Evolutionary conservation across 331 rosid genomes (phyloP), one percentile per base, ranked within the genome.

Genomic region (Arachis monticola): DNA sequence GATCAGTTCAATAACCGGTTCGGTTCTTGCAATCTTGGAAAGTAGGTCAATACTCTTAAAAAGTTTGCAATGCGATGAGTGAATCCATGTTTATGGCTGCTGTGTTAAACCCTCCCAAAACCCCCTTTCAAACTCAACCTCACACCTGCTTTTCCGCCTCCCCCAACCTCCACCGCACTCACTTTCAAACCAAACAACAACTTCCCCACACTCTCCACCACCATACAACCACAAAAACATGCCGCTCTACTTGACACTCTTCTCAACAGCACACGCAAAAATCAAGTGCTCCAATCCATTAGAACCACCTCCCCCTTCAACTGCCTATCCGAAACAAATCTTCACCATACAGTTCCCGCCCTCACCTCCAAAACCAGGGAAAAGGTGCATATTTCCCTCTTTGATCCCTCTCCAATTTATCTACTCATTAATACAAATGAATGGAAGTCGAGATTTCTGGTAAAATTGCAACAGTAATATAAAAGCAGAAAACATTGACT

Each of bases 361-460:
- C 90, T 94, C 84, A 80, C 76, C n/a, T 88, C 97, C 76, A 94
- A 92, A 88, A 87, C 72, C 69, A 85, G 97, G 35, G 99, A 97
- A 83, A 92, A 94, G 88, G 99, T 94, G 10, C 64, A 1, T 41
- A 10, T 7, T 51, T 51, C 11, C 57, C 14, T 1, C 13, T 51
- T 51, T 12, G 1, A 44, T 44, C 7, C 5, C 48, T 44, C 48
- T 27, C 38, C 9, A 31, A 57, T 0, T 42, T 41, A 12, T 17
- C 22, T 17, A 17, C 22, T 17, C 22, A 17, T 17, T 17, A 17
- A 17, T 17, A 17, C 22, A 17, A 17, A 17, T 17, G 22, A 17
- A 17, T 17, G 22, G 22, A 17, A 17, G 22, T 17, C 22, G 22
- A 17, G 22, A 17, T 17, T 17, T 17, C 22, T 17, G 22, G 22